A percentile compares a stretch with the other conserved stretches of the same genome.
These are phyloP conservation scores for Cornus controversa DNA, from an alignment of 148 eudicot genomes.

Conservation along the genomic window DNA sequence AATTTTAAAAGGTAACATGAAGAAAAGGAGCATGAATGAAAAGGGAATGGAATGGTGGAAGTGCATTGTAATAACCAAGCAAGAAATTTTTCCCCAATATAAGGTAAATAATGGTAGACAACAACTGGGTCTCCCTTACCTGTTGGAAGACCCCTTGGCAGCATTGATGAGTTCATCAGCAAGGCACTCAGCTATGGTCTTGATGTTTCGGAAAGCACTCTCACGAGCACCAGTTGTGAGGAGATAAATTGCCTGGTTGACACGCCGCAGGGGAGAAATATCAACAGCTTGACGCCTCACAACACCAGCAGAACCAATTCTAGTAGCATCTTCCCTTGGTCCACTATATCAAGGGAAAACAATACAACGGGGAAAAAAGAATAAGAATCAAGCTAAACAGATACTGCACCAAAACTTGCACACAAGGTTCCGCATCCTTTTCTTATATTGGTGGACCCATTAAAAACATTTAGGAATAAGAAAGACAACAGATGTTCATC, in stretches of 20 bases:
- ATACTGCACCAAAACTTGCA: neutral
- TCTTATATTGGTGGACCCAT: neutral
- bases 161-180: slow-evolving; percentile 53
- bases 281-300: slow-evolving; percentile 48
- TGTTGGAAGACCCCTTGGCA: slow-evolving; percentile 49
- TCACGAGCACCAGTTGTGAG: slow-evolving; percentile 47
- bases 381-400: neutral
- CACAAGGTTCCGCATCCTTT: neutral
- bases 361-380: neutral
- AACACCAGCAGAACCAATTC: slow-evolving; percentile 48
- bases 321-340: slow-evolving; percentile 44
- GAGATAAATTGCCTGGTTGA: slow-evolving; percentile 39
- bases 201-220: slow-evolving; percentile 41
- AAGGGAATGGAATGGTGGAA: neutral
- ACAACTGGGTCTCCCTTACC: slow-evolving; percentile 10
- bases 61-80: neutral
- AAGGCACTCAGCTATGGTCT: slow-evolving; percentile 46
- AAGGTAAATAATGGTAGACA: neutral
- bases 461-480: neutral
- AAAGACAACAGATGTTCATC: neutral
- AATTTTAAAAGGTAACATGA: neutral
- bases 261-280: slow-evolving; percentile 46
- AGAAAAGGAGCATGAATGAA: neutral
- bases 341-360: slow-evolving; percentile 22
- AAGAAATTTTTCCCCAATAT: neutral